Base-by-base conservation (phyloP, 2,329 filamentous ascomycete species). In the Rutstroemia sp. region DNA sequence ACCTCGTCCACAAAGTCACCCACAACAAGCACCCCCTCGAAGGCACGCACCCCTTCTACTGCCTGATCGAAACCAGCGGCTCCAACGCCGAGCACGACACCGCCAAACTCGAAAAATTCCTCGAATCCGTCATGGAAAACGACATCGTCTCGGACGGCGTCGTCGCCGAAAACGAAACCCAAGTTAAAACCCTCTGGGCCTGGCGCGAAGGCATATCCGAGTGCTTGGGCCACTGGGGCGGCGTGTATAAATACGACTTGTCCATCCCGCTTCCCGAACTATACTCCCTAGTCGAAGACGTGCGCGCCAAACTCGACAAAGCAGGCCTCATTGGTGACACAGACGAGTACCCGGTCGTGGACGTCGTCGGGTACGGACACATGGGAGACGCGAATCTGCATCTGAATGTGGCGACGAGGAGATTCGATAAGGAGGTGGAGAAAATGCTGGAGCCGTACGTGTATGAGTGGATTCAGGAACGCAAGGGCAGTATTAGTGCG, bases 321-420 rank as follows among this genome's bases (percentile, higher is more conserved):
- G 85, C 86, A 34, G 90, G 91, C 0, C 78, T 97, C 2, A 78
- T 95, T 42, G 88, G 89, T 53, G 85, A 89, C 46, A 83, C 85
- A 5, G 83, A 88, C 56, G 84, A 84, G 47, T 81, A 85, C 69
- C 89, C 92, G 1, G 92, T 95, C 5, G 81, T 95, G 1, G 88
- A 87, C 57, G 92, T 96, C n/a, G 83, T 96, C 19, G 94, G 94
- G 19, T 99, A 96, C 69, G 94, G 94, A 36, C 94, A 99, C 72
- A 97, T 99, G 92, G 95, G 94, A 40, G 94, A 99, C 73, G 84
- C 88, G 3, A 99, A 99, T 73, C 74, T 99, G 62, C 95, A 99
- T 73, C 78, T 99, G 63, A 99, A 99, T 72, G 82, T 99, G 36
- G 81, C 88, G 1, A 87, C 89, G 17, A 78, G 92, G 59, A 76